A percentile compares a stretch with the other conserved stretches of the same genome.
phyloP scores from a whole-genome alignment of 306 rosid genomes.

The Canavalia gladiata region DNA sequence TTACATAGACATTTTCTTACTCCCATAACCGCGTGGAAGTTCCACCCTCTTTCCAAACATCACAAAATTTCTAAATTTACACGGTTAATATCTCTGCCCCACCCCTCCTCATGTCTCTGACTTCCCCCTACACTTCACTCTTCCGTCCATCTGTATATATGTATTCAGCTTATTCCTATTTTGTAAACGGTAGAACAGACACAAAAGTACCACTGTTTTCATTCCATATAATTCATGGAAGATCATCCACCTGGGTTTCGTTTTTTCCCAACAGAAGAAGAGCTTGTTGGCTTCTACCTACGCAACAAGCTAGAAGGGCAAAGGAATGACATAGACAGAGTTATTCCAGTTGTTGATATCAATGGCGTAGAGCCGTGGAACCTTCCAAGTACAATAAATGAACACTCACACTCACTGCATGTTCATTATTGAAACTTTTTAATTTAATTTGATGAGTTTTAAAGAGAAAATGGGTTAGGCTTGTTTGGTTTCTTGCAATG shows the following conservation, averaged over 20 bases:
- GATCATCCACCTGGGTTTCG: constrained; percentile 69
- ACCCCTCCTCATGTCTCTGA: neutral
- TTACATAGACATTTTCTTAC: constrained; percentile 44
- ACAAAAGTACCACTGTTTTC: neutral
- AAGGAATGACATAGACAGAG: constrained; percentile 51
- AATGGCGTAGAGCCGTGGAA: constrained; percentile 75
- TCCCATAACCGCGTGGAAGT: constrained; percentile 68
- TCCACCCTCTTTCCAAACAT: constrained; percentile 18
- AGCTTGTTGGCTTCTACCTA: constrained; percentile 76
- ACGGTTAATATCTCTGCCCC: constrained; percentile 39
- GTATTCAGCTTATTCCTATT: constrained; percentile 14
- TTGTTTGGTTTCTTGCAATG: no score
- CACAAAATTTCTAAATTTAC: constrained; percentile 50
- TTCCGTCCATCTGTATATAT: neutral
- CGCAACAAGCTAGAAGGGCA: constrained; percentile 66
- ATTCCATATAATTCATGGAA: constrained; percentile 43
- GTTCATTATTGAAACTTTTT: no score
- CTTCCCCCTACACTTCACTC: neutral
- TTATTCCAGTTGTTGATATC: constrained; percentile 72
- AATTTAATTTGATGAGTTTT: no score
- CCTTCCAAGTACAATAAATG: constrained; percentile 65
- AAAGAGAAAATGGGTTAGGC: no score
- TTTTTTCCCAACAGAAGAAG: constrained; percentile 91
- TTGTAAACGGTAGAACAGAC: neutral
- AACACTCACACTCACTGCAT: no score